Conservation (phyloP, 179 eudicot genomes). For the Patellifolia procumbens region DNA sequence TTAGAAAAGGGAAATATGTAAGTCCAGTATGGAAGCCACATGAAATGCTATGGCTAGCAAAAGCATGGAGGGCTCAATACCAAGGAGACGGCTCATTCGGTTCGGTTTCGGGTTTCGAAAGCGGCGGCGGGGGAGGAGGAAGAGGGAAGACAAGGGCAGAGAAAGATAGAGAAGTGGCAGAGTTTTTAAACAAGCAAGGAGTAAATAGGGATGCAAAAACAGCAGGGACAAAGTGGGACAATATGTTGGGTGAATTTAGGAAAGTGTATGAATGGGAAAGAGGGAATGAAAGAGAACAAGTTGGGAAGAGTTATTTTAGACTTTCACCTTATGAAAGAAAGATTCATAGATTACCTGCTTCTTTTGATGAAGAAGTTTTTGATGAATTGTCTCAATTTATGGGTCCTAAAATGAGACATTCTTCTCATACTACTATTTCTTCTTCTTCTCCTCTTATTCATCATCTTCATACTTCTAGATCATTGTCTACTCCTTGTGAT, state of each 20-base stretch:
- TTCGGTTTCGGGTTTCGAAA: not conserved
- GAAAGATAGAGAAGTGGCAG: slow-evolving; percentile 74
- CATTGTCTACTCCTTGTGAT: slow-evolving; percentile 7
- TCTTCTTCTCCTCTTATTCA: slow-evolving; percentile 7
- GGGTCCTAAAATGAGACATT: slow-evolving; percentile 55
- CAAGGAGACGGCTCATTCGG: slow-evolving; percentile 38
- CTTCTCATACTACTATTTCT: not conserved
- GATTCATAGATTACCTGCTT: slow-evolving; percentile 71
- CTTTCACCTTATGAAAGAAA: slow-evolving; percentile 75
- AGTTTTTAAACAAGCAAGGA: slow-evolving; percentile 58
- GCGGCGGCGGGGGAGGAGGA: slow-evolving; percentile 19
- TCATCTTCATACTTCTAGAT: slow-evolving; percentile 17
- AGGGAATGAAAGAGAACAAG: slow-evolving; percentile 62
- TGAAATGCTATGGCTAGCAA: slow-evolving; percentile 79
- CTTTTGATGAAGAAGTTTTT: slow-evolving; percentile 84
- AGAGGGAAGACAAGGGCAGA: slow-evolving; percentile 78
- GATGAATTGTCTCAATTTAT: slow-evolving; percentile 80
- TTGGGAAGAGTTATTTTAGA: slow-evolving; percentile 72
- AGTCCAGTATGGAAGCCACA: slow-evolving; percentile 92
- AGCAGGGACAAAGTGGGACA: slow-evolving; percentile 90
- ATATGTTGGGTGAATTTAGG: slow-evolving; percentile 87
- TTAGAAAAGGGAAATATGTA: slow-evolving; percentile 75
- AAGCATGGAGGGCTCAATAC: slow-evolving; percentile 75
- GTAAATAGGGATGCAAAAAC: slow-evolving; percentile 75
- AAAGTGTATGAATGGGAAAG: slow-evolving; percentile 90